These are phyloP conservation scores for Talaromyces trachyspermus DNA, from an alignment of 495 filamentous ascomycete genomes.

Conservation along the genomic window DNA sequence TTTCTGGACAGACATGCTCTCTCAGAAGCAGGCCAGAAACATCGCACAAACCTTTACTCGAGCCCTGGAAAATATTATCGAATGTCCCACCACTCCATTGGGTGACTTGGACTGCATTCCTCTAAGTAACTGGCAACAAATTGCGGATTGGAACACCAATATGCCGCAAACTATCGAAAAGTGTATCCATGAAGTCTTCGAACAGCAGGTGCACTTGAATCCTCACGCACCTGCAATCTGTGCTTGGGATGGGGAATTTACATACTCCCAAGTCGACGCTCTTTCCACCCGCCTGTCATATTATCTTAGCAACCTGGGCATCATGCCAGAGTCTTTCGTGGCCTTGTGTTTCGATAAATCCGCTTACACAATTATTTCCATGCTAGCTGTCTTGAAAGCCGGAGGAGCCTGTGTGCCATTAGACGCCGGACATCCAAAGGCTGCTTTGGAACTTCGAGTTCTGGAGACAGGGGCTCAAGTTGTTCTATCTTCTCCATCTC, in stretches of 20 bases:
- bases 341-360: slow-evolving; percentile 35
- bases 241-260: slow-evolving; percentile 44
- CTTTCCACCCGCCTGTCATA: slow-evolving; percentile 38
- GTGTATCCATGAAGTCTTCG: slow-evolving; percentile 37
- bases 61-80: slow-evolving; percentile 35
- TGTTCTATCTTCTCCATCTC: slow-evolving; percentile 34
- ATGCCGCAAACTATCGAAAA: slow-evolving; percentile 27
- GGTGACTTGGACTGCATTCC: slow-evolving; percentile 31
- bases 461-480: slow-evolving; percentile 33
- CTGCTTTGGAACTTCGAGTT: slow-evolving; percentile 28
- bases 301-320: slow-evolving; percentile 32
- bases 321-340: slow-evolving; percentile 29
- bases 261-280: slow-evolving; percentile 42
- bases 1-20: slow-evolving; percentile 48
- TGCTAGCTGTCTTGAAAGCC: slow-evolving; percentile 36
- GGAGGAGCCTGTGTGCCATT: slow-evolving; percentile 39
- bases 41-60: slow-evolving; percentile 42
- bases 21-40: slow-evolving; percentile 42
- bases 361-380: slow-evolving; percentile 30
- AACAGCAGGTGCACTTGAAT: slow-evolving; percentile 26
- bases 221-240: slow-evolving; percentile 34
- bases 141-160: slow-evolving; percentile 39
- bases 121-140: slow-evolving; percentile 26
- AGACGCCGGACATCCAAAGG: slow-evolving; percentile 15
- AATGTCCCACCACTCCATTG: slow-evolving; percentile 23